Evolutionary conservation across 495 filamentous ascomycete species (phyloP), one percentile per base, ranked within the genome.

Genomic region (Penicillium desertorum): DNA sequence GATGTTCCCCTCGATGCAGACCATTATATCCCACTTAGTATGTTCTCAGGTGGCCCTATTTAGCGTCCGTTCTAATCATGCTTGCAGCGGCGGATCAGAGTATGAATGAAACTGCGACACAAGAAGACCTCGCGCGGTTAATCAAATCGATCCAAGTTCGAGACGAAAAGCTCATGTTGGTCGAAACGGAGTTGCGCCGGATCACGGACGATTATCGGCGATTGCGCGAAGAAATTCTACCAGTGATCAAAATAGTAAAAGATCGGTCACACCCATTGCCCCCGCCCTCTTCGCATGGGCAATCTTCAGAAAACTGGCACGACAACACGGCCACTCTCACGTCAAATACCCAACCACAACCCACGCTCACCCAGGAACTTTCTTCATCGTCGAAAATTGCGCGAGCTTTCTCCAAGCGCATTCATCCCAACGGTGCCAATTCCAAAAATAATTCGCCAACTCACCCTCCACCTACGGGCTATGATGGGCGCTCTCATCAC

Each of bases 1-100:
- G 88, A 91, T 63, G 83, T 98, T 56, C 88, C 90, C 3, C 86
- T 96, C 57, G 94, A 98, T 60, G 82, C 87, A 23, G 94, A 96
- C 61, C 89, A 98, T 66, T 98, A 96, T 72, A 86, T 97, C 48
- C 95, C 94, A 37, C 81, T 92, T 29, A 92, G 92, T 97, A 86
- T 60, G 90, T 80, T 52, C 22, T 23, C 41, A 45, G 22, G 23
- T 49, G 23, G 23, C 23, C 30, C 20, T 32, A 41, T 22, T 4
- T 23, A 37, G 20, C 29, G n/a, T 55, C 23, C 20, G 20, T 44
- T 23, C 23, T 58, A 66, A 52, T 29, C 27, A 45, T 25, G 23
- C 11, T 39, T 52, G 55, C 65, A 93, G 93, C 94, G 53, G 94
- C 91, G 72, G 94, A 96, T 64, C 89, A 88, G 60, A 89, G 90